A percentile compares a stretch with the other conserved stretches of the same genome.
phyloP scores from a whole-genome alignment of 148 eudicot genomes.

The Nepenthes gracilis region DNA sequence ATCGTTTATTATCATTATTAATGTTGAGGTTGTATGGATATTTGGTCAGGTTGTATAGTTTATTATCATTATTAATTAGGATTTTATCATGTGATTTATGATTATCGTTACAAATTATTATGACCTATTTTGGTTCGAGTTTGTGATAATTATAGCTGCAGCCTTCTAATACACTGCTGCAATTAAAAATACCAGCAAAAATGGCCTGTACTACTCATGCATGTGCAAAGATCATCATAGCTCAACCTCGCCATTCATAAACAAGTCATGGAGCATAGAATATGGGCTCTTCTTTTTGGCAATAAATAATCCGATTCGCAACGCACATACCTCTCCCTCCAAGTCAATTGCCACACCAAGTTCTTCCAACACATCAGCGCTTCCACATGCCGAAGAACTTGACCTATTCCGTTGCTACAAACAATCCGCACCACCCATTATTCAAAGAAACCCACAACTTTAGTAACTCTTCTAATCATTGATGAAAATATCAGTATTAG shows the following conservation, averaged over 20 bases:
- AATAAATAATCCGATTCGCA: not conserved
- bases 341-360: conserved; percentile 76
- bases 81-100: too few relatives aligned
- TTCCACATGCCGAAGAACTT: conserved; percentile 98
- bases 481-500: too few relatives aligned
- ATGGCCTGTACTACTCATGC: not conserved
- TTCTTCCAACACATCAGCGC: conserved; percentile 94
- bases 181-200: too few relatives aligned
- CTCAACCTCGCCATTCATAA: conserved; percentile 8
- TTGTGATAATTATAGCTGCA: too few relatives aligned
- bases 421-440: not conserved
- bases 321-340: conserved; percentile 65
- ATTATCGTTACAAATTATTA: too few relatives aligned
- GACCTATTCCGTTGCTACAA: conserved; percentile 95
- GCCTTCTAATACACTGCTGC: too few relatives aligned
- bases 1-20: too few relatives aligned
- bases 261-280: not conserved
- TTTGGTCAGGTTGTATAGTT: too few relatives aligned
- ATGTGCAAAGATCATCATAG: not conserved
- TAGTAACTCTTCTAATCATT: not conserved
- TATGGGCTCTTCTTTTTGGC: not conserved
- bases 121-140: too few relatives aligned
- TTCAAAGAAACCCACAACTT: not conserved
- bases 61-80: too few relatives aligned
- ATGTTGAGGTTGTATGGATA: too few relatives aligned